Evolutionary conservation across 495 filamentous ascomycete species (phyloP), one percentile per base, ranked within the genome.

Genomic region (Aspergillus affinis): DNA sequence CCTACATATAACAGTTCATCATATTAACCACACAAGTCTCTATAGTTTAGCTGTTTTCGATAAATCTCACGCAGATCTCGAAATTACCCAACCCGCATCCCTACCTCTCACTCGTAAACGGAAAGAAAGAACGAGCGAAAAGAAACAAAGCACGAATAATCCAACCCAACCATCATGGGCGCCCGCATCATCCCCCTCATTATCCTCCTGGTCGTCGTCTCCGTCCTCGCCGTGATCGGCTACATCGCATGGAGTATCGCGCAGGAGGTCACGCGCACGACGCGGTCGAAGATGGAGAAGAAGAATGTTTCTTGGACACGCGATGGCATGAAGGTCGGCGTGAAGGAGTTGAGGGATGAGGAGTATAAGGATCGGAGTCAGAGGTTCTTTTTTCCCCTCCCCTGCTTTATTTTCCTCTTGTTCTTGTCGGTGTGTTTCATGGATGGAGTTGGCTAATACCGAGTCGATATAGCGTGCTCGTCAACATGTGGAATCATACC

Each of bases 321-420:
- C 72, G 91, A 95, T 61, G 93, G 93, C 15, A 76, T 93, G 77
- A 88, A 86, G 66, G 90, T 97, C 47, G 85, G 86, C 19, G 86
- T 96, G 51, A 89, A 88, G 78, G 83, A 93, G 60, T 65, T 92
- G 26, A 77, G 80, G 53, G 82, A 84, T 60, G 93, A 96, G 82
- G 82, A 83, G 21, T 93, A 95, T 74, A 84, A 88, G 67, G 92
- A 93, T 75, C 80, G 75, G 65, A 94, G 89, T 21, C 91, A 96
- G 78, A 89, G 85, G 76, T 89, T 57, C 44, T 69, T 57, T 20
- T 46, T 17, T 17, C 48, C 26, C 27, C 23, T 26, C 23, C 23
- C 23, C 23, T 26, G 2, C 23, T 2, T 26, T n/a, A n/a, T n/a
- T n/a, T n/a, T n/a, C n/a, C 23, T 26, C 4, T 26, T 26, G 23